Conservation (phyloP, 2,329 filamentous ascomycete genomes). For the Exophiala xenobiotica region DNA sequence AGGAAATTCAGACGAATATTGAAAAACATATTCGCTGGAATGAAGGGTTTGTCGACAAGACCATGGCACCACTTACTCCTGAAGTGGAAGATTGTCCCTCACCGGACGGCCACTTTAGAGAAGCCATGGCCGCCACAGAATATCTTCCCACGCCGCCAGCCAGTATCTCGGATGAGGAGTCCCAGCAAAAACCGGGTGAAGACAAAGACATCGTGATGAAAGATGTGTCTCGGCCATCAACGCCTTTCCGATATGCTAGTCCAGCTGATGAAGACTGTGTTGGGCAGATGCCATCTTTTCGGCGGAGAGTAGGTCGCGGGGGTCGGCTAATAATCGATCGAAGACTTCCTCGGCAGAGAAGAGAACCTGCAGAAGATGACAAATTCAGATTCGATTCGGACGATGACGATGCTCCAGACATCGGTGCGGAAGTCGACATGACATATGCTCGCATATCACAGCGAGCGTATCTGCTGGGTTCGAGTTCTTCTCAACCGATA, state of each 20-base stretch:
- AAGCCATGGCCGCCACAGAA: constrained; percentile 64
- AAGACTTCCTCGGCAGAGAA: constrained; percentile 60
- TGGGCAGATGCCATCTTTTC: constrained; percentile 63
- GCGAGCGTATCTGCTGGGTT: constrained; percentile 47
- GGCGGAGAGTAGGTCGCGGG: constrained; percentile 78
- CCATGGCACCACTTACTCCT: constrained; percentile 79
- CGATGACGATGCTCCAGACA: constrained; percentile 62
- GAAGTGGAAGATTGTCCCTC: constrained; percentile 58
- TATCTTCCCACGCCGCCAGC: constrained; percentile 57
- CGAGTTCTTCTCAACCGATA: constrained; percentile 27
- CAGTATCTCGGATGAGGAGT: constrained; percentile 45
- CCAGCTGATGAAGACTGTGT: constrained; percentile 45
- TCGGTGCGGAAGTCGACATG: constrained; percentile 13
- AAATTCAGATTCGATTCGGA: constrained; percentile 87
- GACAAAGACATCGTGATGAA: constrained; percentile 29
- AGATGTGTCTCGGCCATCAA: constrained; percentile 33
- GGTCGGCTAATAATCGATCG: constrained; percentile 88
- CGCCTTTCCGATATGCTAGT: constrained; percentile 41
- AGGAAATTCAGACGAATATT: constrained; percentile 82
- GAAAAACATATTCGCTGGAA: constrained; percentile 92
- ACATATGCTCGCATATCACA: constrained; percentile 51
- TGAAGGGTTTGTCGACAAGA: constrained; percentile 82
- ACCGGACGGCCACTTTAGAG: constrained; percentile 59
- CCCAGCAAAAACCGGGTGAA: constrained; percentile 12
- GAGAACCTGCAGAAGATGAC: constrained; percentile 55